Evolutionary conservation across 306 rosid genomes (phyloP), one percentile per base, ranked within the genome.

Genomic region (Sechiopsis laciniata): DNA sequence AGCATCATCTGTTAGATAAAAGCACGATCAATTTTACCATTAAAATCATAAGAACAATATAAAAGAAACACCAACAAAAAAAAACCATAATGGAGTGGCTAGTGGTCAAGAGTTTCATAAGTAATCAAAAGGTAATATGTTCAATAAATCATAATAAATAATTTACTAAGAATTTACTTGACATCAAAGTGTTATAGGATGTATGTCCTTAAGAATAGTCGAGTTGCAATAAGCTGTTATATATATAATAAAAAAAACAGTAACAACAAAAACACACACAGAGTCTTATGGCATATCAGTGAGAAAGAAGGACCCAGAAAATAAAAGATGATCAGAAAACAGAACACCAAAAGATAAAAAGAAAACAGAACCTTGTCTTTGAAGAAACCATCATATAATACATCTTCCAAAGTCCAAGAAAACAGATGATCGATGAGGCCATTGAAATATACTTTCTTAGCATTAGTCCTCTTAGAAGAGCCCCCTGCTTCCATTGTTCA

Each of bases 361-460:
- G 42, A 71, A 35, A 13, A 54, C 0, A 10, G 21, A 48, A 87
- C 91, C 88, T 81, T 22, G 59, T 76, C 37, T 19, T 53, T 56
- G 74, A 77, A 85, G 6, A 87, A 80, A 15, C 83, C 76, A 20
- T 85, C 55, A 46, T 81, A 66, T 24, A 79, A 48, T 58, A 85
- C 75, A 54, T 87, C 84, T 42, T 81, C 69, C 7, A 87, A 76
- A 22, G 86, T 75, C 92, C 88, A 88, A 19, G 89, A 83, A 77
- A 88, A 75, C 8, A 88, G 29, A 12, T 59, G 71, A 58, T 82
- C 59, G 0, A 46, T 29, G 15, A 85, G 78, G 42, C 58, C 54
- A 69, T 69, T 69, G 73, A 48, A 69, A 69, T 19, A 2, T 22
- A 46, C 46, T 69, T 50, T 69, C 21, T 69, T 69, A 45, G 72